Evolutionary conservation across 345 rosid species (phyloP).

Genomic region (Salix dunnii): DNA sequence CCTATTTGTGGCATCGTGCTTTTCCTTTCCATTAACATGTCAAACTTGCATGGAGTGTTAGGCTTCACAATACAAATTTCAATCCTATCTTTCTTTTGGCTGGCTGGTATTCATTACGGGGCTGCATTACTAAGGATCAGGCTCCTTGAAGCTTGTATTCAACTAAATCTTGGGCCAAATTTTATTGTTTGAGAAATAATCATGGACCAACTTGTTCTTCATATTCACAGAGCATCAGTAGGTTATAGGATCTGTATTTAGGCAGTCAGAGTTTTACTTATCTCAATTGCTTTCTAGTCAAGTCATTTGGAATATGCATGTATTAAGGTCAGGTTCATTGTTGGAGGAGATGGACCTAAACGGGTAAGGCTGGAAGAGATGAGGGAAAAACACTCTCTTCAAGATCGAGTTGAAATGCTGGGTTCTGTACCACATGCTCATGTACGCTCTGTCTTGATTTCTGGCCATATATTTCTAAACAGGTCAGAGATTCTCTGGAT

Average conservation of each 20-base stretch:
- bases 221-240: not conserved
- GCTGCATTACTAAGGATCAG: not conserved
- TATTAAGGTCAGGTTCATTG: constrained; percentile 75
- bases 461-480: constrained; percentile 89
- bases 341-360: constrained; percentile 97
- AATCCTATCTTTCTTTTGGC: not conserved
- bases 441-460: constrained; percentile 72
- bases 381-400: constrained; percentile 96
- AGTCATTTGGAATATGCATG: constrained; percentile 7
- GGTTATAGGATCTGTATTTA: not conserved
- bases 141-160: not conserved
- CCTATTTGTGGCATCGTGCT: not conserved
- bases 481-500: constrained; percentile 36
- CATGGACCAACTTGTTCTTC: not conserved
- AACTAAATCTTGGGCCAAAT: not conserved
- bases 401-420: constrained; percentile 91
- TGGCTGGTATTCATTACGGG: not conserved
- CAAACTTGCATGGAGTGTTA: not conserved
- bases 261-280: not conserved
- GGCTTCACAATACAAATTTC: not conserved
- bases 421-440: constrained; percentile 89
- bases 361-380: constrained; percentile 87
- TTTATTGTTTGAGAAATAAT: too few relatives aligned
- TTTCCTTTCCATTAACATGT: not conserved
- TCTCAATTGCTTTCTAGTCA: not conserved